Base-by-base conservation (phyloP, 139 green algal genomes). In the Tetraselmis chui region DNA sequence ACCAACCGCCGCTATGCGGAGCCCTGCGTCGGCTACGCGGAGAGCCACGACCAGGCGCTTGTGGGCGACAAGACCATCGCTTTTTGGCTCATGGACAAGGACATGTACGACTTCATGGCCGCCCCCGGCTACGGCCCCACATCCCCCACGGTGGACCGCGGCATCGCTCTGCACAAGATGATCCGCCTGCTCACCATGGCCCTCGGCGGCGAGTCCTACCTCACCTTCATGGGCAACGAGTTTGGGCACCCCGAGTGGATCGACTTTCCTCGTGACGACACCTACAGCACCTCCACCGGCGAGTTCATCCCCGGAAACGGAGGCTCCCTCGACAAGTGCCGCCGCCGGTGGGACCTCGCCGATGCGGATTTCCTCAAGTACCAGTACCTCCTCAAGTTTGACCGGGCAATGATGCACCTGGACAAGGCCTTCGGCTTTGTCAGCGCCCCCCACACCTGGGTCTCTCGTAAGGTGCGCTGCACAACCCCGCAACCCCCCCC, bases 61-160 rank as follows among this genome's bases (percentile, higher is more conserved):
- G 96, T 98, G 77, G 96, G 96, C 29, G 95, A 98, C 89, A 98
- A 99, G 91, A 98, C 96, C 59, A 97, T 99, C 29, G 96, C 96
- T 31, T 99, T 99, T 89, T 98, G 96, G 96, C 92, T 99, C 24
- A 99, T 99, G 96, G 96, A 98, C 88, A 95, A 94, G 85, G 94
- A 96, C 78, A 99, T 99, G 96, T 99, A 99, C 87, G 91, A 96
- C 85, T 90, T 76, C 92, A 99, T 99, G 95, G 89, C 91, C 23
- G 59, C 92, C 0, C 76, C 81, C 59, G 31, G 32, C 25, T 76
- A 84, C 26, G 79, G 79, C 2, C 83, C 81, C 24, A 67, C 59
- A 5, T 75, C 28, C 2, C 82, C 87, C 2, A 75, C 92, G 0
- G 89, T 99, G 29, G 94, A 98, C 86, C 90, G 96, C 29, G 96